Conservation (phyloP, 257 asterid species). For the Cynanchum wilfordii region DNA sequence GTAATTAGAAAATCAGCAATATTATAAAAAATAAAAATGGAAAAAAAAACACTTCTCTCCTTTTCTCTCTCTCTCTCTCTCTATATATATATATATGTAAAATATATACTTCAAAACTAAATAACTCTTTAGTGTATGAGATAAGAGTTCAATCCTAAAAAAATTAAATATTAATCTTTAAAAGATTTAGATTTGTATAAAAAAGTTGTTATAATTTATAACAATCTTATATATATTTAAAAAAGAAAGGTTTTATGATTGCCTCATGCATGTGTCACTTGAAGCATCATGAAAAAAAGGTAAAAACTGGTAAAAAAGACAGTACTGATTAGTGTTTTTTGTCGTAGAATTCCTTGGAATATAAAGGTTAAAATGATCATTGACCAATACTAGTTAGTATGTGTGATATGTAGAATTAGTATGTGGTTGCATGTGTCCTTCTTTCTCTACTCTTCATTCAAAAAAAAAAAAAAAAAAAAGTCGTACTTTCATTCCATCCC, state of each 20-base stretch:
- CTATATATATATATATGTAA: no score
- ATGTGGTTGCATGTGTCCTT: constrained; percentile 32
- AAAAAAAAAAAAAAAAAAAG: constrained; percentile 15
- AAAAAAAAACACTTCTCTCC: no score
- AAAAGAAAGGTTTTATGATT: neutral
- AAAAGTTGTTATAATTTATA: no score
- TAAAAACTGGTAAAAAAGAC: neutral
- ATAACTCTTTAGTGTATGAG: no score
- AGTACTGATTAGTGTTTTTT: neutral
- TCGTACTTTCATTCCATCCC: constrained; percentile 30
- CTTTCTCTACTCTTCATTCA: neutral
- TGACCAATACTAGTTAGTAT: neutral
- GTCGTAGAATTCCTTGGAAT: neutral
- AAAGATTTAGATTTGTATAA: no score
- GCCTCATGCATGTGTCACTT: neutral
- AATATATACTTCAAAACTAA: no score
- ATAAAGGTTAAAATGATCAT: neutral
- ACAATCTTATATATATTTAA: no score
- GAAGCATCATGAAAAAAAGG: neutral
- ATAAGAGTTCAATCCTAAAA: no score
- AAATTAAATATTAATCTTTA: no score
- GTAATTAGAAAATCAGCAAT: no score
- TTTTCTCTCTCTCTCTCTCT: no score
- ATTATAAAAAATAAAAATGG: no score
- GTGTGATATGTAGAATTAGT: neutral